A percentile compares a stretch with the other conserved stretches of the same genome.
These are phyloP conservation scores for Parmelia sp. DNA, from an alignment of 495 filamentous ascomycete species.

Conservation along the genomic window DNA sequence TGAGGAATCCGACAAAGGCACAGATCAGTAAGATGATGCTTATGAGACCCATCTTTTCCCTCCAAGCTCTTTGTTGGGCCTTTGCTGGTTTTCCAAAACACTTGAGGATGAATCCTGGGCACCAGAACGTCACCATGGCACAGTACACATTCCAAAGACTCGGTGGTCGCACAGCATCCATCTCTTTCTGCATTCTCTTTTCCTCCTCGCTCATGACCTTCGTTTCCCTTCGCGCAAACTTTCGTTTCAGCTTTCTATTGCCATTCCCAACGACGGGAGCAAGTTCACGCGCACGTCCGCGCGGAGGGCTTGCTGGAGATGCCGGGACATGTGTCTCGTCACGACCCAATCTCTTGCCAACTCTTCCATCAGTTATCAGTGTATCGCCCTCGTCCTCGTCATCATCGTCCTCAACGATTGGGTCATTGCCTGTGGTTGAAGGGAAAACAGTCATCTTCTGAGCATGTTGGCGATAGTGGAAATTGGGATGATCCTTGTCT, in stretches of 20 bases:
- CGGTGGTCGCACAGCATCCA: slow-evolving; percentile 67
- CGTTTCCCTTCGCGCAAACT: slow-evolving; percentile 45
- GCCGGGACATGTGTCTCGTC: not conserved
- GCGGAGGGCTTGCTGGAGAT: slow-evolving; percentile 40
- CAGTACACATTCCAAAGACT: slow-evolving; percentile 96
- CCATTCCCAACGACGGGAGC: slow-evolving; percentile 29
- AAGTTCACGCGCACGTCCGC: slow-evolving; percentile 37
- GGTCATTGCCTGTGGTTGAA: slow-evolving; percentile 87
- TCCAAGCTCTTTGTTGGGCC: slow-evolving; percentile 88
- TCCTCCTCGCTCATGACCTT: slow-evolving; percentile 51
- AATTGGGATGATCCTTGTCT: slow-evolving; percentile 81
- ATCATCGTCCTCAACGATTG: slow-evolving; percentile 63
- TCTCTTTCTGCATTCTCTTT: slow-evolving; percentile 55
- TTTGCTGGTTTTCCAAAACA: slow-evolving; percentile 86
- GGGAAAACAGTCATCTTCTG: slow-evolving; percentile 79
- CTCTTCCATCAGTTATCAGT: slow-evolving; percentile 48
- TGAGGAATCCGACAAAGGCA: slow-evolving; percentile 87
- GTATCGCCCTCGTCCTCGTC: slow-evolving; percentile 50
- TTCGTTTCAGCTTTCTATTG: slow-evolving; percentile 37
- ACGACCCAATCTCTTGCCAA: slow-evolving; percentile 44
- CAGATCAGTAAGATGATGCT: slow-evolving; percentile 87
- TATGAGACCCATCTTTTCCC: slow-evolving; percentile 97
- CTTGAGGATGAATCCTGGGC: slow-evolving; percentile 72
- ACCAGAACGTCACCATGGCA: slow-evolving; percentile 88
- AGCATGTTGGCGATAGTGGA: slow-evolving; percentile 86